Conservation (phyloP, 768 basidiomycete species). For the Inosperma sp. region DNA sequence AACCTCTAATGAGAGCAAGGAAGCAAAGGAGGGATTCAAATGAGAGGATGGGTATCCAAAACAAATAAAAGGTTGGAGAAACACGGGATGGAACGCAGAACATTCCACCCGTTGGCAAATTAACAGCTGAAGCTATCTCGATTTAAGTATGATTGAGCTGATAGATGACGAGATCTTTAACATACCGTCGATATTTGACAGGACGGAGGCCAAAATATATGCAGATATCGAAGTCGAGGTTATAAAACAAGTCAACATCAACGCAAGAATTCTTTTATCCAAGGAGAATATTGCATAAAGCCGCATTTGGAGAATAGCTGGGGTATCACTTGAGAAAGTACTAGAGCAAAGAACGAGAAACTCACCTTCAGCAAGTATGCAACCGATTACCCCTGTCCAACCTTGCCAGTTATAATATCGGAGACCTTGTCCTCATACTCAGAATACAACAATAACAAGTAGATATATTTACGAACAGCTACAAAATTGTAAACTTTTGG, state of each 20-base stretch:
- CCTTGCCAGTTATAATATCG: constrained; percentile 57
- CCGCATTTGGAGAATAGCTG: constrained; percentile 58
- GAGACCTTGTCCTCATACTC: constrained; percentile 28
- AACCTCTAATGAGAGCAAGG: constrained; percentile 47
- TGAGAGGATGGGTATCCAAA: constrained; percentile 57
- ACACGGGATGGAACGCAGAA: constrained; percentile 43
- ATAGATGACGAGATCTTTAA: neutral
- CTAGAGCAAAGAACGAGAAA: neutral
- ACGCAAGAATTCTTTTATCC: constrained; percentile 44
- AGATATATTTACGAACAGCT: constrained; percentile 30
- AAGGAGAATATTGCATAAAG: constrained; percentile 58
- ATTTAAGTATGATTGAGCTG: neutral
- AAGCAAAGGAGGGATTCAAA: constrained; percentile 51
- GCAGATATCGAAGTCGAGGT: constrained; percentile 37
- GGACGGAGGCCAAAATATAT: constrained; percentile 44
- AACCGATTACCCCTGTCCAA: constrained; percentile 51
- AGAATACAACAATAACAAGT: neutral
- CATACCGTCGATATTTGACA: constrained; percentile 40
- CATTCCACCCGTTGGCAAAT: constrained; percentile 19
- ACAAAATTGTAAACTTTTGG: constrained; percentile 2
- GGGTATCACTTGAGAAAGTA: neutral
- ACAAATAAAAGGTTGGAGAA: constrained; percentile 44
- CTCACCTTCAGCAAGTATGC: constrained; percentile 53
- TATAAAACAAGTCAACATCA: constrained; percentile 43
- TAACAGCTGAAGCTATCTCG: constrained; percentile 18